phyloP scores from a whole-genome alignment of 306 rosid species.

The Corylus avellana region DNA sequence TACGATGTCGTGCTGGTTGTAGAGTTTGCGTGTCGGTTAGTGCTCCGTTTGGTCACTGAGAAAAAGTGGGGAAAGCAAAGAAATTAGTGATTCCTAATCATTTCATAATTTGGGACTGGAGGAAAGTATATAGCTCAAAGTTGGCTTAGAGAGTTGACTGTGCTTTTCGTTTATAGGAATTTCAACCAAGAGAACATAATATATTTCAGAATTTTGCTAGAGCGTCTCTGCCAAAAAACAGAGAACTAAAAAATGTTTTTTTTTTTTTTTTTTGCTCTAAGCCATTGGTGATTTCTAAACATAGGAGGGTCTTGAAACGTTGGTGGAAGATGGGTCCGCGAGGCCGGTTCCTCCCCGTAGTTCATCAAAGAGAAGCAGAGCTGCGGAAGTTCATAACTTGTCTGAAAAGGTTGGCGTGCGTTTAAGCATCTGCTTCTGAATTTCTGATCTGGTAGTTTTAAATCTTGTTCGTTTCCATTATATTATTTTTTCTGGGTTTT shows the following conservation, averaged over 20 bases:
- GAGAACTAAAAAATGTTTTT: no score
- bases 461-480: background rate
- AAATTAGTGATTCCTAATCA: slow-evolving; percentile 4
- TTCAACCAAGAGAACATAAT: slow-evolving; percentile 3
- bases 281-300: slow-evolving; percentile 6
- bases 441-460: slow-evolving; percentile 6
- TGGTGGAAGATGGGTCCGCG: slow-evolving; percentile 49
- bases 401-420: slow-evolving; percentile 74
- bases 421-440: background rate
- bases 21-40: background rate
- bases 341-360: slow-evolving; percentile 43
- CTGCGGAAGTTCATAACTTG: slow-evolving; percentile 97
- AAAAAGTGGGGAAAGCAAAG: background rate
- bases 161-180: background rate
- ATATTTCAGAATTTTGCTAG: background rate
- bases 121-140: background rate
- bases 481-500: slow-evolving; percentile 21
- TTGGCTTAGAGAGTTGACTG: slow-evolving; percentile 3
- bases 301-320: slow-evolving; percentile 82
- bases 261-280: background rate
- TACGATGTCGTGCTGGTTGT: background rate
- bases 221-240: background rate
- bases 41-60: slow-evolving; percentile 13
- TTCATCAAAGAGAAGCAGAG: slow-evolving; percentile 93
- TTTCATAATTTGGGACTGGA: slow-evolving; percentile 13